Percentiles rank a stretch among this genome's conserved stretches.
Conservation (phyloP, 208 protist genomes). For the Leishmania arabica region DNA sequence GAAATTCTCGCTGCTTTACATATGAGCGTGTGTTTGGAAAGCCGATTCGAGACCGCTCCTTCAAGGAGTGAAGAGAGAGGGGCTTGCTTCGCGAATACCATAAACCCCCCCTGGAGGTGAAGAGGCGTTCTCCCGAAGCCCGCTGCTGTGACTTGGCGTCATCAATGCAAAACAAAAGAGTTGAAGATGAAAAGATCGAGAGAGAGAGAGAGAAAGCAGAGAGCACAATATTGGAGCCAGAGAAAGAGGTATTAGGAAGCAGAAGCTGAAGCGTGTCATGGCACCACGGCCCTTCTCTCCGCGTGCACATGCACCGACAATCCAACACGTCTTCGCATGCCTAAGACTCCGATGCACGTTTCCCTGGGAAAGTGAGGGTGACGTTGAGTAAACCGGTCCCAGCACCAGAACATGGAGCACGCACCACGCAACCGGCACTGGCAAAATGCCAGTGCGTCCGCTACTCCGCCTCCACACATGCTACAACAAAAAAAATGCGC, state of each 20-base stretch:
- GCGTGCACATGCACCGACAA: background rate
- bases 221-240: background rate
- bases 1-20: background rate
- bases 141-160: background rate
- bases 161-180: background rate
- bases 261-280: background rate
- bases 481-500: background rate
- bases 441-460: background rate
- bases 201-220: background rate
- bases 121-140: background rate
- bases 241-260: background rate
- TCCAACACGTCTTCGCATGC: background rate
- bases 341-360: background rate
- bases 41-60: background rate
- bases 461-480: background rate
- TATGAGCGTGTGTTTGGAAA: background rate
- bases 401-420: background rate
- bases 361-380: background rate
- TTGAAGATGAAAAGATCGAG: background rate
- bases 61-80: background rate
- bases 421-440: background rate
- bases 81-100: background rate
- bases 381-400: background rate
- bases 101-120: too few relatives aligned
- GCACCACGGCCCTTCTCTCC: background rate